A percentile compares a stretch with the other conserved stretches of the same genome.
Evolutionary conservation across 2,329 filamentous ascomycete genomes (phyloP).

Genomic region (Acrodontium crateriforme): DNA sequence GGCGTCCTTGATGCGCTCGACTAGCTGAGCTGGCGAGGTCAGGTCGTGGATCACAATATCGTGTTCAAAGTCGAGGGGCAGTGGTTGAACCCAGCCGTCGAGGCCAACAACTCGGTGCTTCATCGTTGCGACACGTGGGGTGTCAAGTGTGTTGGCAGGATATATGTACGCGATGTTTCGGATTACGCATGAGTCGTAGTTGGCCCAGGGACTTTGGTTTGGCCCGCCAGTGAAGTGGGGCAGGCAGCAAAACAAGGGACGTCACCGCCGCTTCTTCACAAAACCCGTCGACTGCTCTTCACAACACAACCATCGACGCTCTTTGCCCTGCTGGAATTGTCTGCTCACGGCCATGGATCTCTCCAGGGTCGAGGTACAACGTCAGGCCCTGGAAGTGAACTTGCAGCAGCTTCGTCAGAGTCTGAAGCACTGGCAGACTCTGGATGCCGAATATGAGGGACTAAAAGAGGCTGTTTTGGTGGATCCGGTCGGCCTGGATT

Average conservation of each 20-base stretch:
- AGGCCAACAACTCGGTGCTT: conserved; percentile 35
- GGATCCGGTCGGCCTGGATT: conserved; percentile 27
- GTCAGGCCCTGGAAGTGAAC: conserved; percentile 60
- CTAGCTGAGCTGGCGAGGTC: conserved; percentile 24
- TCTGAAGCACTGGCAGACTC: conserved; percentile 76
- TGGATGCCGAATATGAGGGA: conserved; percentile 83
- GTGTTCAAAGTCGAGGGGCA: conserved; percentile 30
- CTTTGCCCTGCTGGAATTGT: too few species aligned
- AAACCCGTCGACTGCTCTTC: too few species aligned
- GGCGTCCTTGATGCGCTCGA: conserved; percentile 30
- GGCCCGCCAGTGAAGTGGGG: too few species aligned
- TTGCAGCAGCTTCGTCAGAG: conserved; percentile 60
- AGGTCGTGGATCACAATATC: conserved; percentile 25
- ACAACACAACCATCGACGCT: too few species aligned
- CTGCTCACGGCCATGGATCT: conserved; percentile 39
- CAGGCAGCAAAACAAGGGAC: too few species aligned
- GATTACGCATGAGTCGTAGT: too few species aligned
- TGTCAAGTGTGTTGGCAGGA: too few species aligned
- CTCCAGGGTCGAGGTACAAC: conserved; percentile 59
- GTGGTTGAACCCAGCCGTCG: conserved; percentile 31
- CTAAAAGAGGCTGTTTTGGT: conserved; percentile 67
- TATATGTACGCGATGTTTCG: too few species aligned
- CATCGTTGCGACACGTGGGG: too few species aligned
- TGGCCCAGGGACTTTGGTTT: too few species aligned
- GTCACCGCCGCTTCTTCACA: too few species aligned